Base-by-base conservation (phyloP, 2,329 filamentous ascomycete species). In the Clathrospora elynae region DNA sequence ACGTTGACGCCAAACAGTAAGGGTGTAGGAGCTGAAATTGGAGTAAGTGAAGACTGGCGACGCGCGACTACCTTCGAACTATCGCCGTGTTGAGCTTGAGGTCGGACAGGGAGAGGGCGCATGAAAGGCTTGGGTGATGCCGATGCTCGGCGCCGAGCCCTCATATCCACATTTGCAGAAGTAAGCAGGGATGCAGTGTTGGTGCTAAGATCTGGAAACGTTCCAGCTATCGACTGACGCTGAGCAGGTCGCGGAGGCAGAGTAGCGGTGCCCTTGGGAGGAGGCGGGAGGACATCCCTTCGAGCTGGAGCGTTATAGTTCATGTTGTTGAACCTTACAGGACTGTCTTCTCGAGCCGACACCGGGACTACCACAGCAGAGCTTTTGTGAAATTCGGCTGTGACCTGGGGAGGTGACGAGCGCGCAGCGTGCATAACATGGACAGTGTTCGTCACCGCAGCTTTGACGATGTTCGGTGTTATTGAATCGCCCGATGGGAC, bases 101-200 rank as follows among this genome's bases (percentile, higher is more conserved):
- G 61, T 4, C 67, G 56, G 4, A 71, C 59, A 4, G 68, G 68
- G 10, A 71, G 58, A 3, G 67, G 67, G 18, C 64, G 61, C 13
- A 70, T 46, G 30, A 67, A 68, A 10, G 67, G 66, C 43, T 70
- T 71, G 2, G 67, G 63, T 5, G 58, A 62, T 19, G 60, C 53
- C 16, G 66, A 66, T 7, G 64, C 49, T n/a, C 67, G 61, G 17
- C 54, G 59, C 18, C 53, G 46, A 9, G 48, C 38, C 14, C 49
- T 55, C 9, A 33, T 26, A 25, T 52, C 42, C 6, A 36, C 42
- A 24, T 43, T 42, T 24, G 46, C 43, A 17, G 45, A 49, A 16
- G 49, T 35, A 19, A 36, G 42, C 19, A 31, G 23, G 4, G 36
- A 42, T 10, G 45, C 33, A 13, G 37, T 33, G 11, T 46, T 35